Evolutionary conservation across 768 basidiomycete genomes (phyloP).

Genomic region (Podaxis sp.): DNA sequence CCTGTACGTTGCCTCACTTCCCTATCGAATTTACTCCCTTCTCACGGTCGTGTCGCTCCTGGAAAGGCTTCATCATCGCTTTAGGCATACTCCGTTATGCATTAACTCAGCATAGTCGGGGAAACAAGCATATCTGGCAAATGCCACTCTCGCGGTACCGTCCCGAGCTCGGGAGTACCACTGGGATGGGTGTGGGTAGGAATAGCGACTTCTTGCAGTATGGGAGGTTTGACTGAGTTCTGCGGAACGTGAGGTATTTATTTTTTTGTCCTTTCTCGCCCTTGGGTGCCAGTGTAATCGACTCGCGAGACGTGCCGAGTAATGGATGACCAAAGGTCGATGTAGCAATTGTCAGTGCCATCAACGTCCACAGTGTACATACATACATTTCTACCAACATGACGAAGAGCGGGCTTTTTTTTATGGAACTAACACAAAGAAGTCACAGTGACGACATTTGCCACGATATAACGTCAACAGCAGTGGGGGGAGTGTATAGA

Average conservation of each 20-base stretch:
- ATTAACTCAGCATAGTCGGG: slow-evolving; percentile 39
- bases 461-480: slow-evolving; percentile 4
- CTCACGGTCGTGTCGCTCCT: background rate
- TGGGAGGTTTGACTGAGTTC: slow-evolving; percentile 24
- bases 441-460: background rate
- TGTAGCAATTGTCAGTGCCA: too few relatives aligned
- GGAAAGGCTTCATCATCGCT: slow-evolving; percentile 41
- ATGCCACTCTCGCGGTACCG: slow-evolving; percentile 50
- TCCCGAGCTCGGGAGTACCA: slow-evolving; percentile 24
- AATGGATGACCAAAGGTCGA: background rate
- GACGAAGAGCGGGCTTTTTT: background rate
- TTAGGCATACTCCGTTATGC: slow-evolving; percentile 42
- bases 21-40: background rate
- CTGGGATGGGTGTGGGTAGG: slow-evolving; percentile 14
- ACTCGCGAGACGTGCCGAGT: background rate
- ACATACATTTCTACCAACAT: background rate
- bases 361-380: background rate
- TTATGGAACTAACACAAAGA: background rate
- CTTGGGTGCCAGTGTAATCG: background rate
- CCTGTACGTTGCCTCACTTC: slow-evolving; percentile 32
- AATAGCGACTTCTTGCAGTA: slow-evolving; percentile 38
- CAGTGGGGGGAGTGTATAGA: background rate
- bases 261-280: background rate
- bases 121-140: slow-evolving; percentile 51
- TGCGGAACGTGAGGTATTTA: background rate